Evolutionary conservation across 1,284 basidiomycete genomes (phyloP), one percentile per base, ranked within the genome.

Genomic region (Tylopilus sp.): DNA sequence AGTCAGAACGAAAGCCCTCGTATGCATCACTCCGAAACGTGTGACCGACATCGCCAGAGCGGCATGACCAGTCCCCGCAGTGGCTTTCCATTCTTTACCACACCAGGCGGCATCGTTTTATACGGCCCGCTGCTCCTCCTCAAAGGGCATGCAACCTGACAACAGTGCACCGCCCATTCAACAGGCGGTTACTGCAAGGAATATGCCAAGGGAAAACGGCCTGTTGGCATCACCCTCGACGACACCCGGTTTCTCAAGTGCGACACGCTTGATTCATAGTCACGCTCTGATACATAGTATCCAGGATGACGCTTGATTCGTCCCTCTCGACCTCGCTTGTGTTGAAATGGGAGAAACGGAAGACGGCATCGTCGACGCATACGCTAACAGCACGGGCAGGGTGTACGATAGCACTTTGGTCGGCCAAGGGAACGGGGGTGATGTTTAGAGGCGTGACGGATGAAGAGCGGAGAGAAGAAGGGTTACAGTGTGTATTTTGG

Each of bases 391-490:
- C 84, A 2, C 79, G 90, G 1, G 89, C 84, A 0, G 92, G 92
- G 1, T 90, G 86, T 57, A 92, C 90, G 3, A 94, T 94, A 92
- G 72, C 87, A 0, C 65, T 86, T 1, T 95, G 92, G 92, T 57
- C 70, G 11, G 66, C 77, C 12, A 82, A 78, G 56, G 75, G 72
- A 23, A 86, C 82, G 60, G 92, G 92, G 1, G 74, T 97, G 1
- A 69, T 95, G 43, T 97, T 97, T 60, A 94, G 93, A 12, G 94
- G 94, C 6, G 94, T 97, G 0, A 87, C 85, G 6, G 94, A 97
- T 59, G 88, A 92, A 52, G 94, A 97, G 60, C 84, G 77, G 25
- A 80, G 81, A 51, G 94, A 97, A 64, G 94, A 97, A 64, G 85
- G 81, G 1, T 69, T 97, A 58, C 87, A 92, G 52, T 90, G 86